Evolutionary conservation across 352 stramenopile species (phyloP).

Genomic region (Phytophthora idaei): DNA sequence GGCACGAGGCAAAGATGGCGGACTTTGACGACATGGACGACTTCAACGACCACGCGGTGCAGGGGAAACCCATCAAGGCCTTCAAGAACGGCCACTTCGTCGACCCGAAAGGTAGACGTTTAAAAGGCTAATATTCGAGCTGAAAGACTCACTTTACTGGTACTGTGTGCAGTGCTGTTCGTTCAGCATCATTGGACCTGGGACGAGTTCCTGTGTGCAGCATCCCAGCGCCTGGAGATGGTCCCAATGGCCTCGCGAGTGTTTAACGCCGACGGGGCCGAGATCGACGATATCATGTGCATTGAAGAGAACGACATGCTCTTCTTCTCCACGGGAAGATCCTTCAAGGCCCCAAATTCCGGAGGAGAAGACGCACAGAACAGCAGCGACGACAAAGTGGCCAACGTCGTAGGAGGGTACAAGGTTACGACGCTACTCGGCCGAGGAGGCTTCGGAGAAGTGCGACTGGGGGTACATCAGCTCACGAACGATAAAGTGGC

Average conservation of each 20-base stretch:
- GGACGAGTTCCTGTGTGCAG: constrained; percentile 86
- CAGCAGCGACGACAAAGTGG: constrained; percentile 54
- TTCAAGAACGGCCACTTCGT: constrained; percentile 85
- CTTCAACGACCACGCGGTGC: constrained; percentile 81
- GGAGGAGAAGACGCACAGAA: constrained; percentile 49
- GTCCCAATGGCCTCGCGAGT: constrained; percentile 80
- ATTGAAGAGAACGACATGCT: constrained; percentile 92
- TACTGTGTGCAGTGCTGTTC: constrained; percentile 52
- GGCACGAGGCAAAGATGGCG: constrained; percentile 42
- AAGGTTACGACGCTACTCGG: constrained; percentile 82
- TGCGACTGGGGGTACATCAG: constrained; percentile 77
- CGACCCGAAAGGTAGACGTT: constrained; percentile 60
- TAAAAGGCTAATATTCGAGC: neutral
- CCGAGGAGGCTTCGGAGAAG: constrained; percentile 82
- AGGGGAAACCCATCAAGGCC: constrained; percentile 78
- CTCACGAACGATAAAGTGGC: constrained; percentile 88
- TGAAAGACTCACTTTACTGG: constrained; percentile 11
- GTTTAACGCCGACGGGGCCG: constrained; percentile 86
- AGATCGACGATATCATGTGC: constrained; percentile 91
- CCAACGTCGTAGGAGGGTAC: constrained; percentile 82
- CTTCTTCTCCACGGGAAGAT: constrained; percentile 84
- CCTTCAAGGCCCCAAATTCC: constrained; percentile 76
- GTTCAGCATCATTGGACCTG: constrained; percentile 88
- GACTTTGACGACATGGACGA: constrained; percentile 83
- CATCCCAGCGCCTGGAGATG: constrained; percentile 83